Percentiles rank a stretch among this genome's conserved stretches.
These are phyloP conservation scores for Ogataea siamensis DNA, from an alignment of 805 yeast genomes.

Conservation along the genomic window DNA sequence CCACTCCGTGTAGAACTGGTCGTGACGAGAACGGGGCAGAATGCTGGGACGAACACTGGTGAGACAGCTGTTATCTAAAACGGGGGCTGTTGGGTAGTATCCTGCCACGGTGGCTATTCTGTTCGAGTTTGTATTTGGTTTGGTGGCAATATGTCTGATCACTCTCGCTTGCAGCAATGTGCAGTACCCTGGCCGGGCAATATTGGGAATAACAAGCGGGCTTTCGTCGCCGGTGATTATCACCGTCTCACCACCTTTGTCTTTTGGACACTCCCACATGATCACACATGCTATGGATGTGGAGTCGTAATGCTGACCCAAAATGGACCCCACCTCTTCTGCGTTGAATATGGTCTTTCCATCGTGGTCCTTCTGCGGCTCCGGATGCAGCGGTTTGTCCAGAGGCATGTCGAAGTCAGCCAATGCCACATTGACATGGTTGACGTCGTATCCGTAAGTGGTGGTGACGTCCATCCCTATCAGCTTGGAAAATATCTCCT, in stretches of 20 bases:
- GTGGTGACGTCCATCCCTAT: constrained; percentile 48
- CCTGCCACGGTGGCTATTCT: constrained; percentile 37
- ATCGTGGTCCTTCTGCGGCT: constrained; percentile 16
- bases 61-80: constrained; percentile 34
- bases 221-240: constrained; percentile 43
- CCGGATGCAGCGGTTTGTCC: constrained; percentile 20
- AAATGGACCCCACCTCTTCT: constrained; percentile 41
- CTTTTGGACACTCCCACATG: constrained; percentile 46
- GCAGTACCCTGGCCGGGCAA: constrained; percentile 48
- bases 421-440: constrained; percentile 49
- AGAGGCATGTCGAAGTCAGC: constrained; percentile 24
- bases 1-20: constrained; percentile 37
- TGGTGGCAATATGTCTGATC: constrained; percentile 47
- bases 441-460: constrained; percentile 51
- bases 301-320: constrained; percentile 48
- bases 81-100: constrained; percentile 29
- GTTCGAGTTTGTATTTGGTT: constrained; percentile 39
- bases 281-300: constrained; percentile 49
- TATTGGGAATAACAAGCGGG: constrained; percentile 24
- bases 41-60: constrained; percentile 38
- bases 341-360: constrained; percentile 23
- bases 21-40: constrained; percentile 34
- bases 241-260: constrained; percentile 52
- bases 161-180: constrained; percentile 47
- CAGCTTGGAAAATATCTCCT: constrained; percentile 46